A percentile compares a stretch with the other conserved stretches of the same genome.
Evolutionary conservation across 1,284 basidiomycete species (phyloP).

Genomic region (Marasmius oreades): DNA sequence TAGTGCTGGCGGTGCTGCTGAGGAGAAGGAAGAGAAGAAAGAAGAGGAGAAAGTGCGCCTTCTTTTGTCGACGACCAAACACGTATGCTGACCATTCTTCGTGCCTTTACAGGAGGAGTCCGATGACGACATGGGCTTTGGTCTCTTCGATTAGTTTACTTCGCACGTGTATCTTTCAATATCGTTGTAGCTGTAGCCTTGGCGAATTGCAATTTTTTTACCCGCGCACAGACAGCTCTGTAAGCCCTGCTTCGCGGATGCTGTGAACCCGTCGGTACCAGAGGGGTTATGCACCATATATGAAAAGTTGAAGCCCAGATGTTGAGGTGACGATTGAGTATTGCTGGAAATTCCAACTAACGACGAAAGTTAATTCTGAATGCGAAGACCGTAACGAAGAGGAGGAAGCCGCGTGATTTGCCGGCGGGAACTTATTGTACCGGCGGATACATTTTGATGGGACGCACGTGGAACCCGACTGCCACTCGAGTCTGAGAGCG

Average conservation of each 20-base stretch:
- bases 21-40: conserved; percentile 75
- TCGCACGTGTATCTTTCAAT: not conserved
- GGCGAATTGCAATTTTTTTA: not conserved
- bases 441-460: not conserved
- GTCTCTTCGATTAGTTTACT: conserved; percentile 81
- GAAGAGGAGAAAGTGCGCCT: conserved; percentile 64
- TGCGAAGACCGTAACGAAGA: too few species aligned
- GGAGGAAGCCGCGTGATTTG: too few species aligned
- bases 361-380: too few species aligned
- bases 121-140: conserved; percentile 92
- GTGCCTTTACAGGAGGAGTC: conserved; percentile 65
- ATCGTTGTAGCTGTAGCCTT: not conserved
- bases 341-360: too few species aligned
- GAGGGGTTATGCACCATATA: too few species aligned
- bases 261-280: not conserved
- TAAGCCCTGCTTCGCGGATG: too few species aligned
- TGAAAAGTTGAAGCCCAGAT: too few species aligned
- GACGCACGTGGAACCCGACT: not conserved
- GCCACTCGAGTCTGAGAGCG: not conserved
- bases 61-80: not conserved
- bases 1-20: conserved; percentile 61
- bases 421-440: not conserved
- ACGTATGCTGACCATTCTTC: conserved; percentile 15
- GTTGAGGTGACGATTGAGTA: too few species aligned
- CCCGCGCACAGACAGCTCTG: not conserved